phyloP scores from a whole-genome alignment of 2,329 filamentous ascomycete species.

The Rhexocercosporidium sp. region DNA sequence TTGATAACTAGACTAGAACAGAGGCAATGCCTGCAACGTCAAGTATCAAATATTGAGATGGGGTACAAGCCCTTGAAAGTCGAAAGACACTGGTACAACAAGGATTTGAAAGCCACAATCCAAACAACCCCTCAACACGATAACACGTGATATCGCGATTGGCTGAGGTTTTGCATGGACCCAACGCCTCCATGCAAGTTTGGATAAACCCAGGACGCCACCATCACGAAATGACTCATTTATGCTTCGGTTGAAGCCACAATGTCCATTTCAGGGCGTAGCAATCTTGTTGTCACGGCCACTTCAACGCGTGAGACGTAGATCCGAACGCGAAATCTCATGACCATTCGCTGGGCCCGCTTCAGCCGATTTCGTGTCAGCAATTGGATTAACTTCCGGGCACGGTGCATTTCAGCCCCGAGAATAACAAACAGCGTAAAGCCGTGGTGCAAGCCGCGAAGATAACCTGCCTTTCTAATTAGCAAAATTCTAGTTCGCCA shows the following conservation, averaged over 20 bases:
- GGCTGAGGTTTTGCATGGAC: background rate
- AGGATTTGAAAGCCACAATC: background rate
- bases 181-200: background rate
- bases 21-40: too few species aligned
- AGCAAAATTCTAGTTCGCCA: background rate
- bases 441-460: background rate
- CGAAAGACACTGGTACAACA: too few species aligned
- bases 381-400: background rate
- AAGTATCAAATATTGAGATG: too few species aligned
- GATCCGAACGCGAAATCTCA: background rate
- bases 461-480: background rate
- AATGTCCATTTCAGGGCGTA: background rate
- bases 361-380: constrained; percentile 3
- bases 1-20: too few species aligned
- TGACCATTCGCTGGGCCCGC: constrained; percentile 6
- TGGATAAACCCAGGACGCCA: background rate
- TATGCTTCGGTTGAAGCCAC: background rate
- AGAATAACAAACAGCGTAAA: background rate
- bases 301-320: background rate
- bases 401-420: background rate
- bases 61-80: too few species aligned
- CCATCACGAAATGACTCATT: background rate
- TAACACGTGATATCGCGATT: constrained; percentile 7
- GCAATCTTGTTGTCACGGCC: background rate
- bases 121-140: background rate